Base-by-base conservation (phyloP, 768 basidiomycete genomes). In the Hericium alpestre region DNA sequence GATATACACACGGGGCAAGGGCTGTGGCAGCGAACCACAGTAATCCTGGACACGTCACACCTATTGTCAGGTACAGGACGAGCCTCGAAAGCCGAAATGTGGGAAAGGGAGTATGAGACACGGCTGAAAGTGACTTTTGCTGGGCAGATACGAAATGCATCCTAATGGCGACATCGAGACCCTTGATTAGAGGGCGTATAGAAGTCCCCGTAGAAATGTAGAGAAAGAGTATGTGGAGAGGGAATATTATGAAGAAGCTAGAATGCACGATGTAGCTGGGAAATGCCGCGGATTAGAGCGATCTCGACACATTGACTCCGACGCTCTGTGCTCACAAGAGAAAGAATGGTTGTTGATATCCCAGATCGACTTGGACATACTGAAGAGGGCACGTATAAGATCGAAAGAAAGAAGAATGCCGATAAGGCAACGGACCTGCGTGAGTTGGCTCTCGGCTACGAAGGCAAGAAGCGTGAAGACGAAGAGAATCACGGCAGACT, bases 331-430 rank as follows among this genome's bases (percentile, higher is more conserved):
- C 87, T 59, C 64, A 90, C 90, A 93, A 90, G 59, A 91, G 74
- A 65, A 97, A 87, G 76, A 84, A 95, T 0, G 95, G 90, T 58
- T 96, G 90, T 54, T 83, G 77, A 72, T 89, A 99, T 38, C 75
- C 81, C 32, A 91, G 72, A 1, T 76, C 78, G 1, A 82, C 82
- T 69, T 93, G 89, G 13, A 95, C 82, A 71, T 92, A 86, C 90
- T 93, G 40, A 9, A 39, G 5, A n/a, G n/a, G 11, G 40, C 38
- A 13, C 53, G 54, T 40, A 37, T 15, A 49, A 27, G 23, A 12
- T 23, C 25, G n/a, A 20, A n/a, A 43, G 32, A n/a, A 51, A 20
- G 16, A 50, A 25, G 25, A 4, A 11, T 25, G 49, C 23, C 22
- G 50, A 11, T n/a, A 4, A 40, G 13, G 9, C 8, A 32, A 62